A percentile compares a stretch with the other conserved stretches of the same genome.
Evolutionary conservation across 2,329 filamentous ascomycete species (phyloP).

Genomic region (Didymellaceae sp.): DNA sequence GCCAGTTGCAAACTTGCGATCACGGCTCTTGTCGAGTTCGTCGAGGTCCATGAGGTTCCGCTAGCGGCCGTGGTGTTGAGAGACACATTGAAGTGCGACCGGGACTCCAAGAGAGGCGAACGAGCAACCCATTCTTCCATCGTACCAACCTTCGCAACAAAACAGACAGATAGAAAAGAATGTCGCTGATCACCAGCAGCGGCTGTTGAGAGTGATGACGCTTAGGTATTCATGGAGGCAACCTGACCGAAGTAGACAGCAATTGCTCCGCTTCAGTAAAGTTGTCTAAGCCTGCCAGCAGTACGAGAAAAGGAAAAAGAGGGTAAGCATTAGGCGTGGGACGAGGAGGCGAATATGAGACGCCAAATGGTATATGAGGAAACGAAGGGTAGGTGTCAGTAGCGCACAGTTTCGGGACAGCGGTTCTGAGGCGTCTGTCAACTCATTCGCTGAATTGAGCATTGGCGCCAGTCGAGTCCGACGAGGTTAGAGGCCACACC

Average conservation of each 20-base stretch:
- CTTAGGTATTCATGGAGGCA: slow-evolving; percentile 49
- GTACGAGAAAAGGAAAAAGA: slow-evolving; percentile 47
- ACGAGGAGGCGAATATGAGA: slow-evolving; percentile 48
- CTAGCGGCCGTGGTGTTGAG: slow-evolving; percentile 41
- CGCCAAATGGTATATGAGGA: slow-evolving; percentile 50
- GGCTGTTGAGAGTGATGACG: slow-evolving; percentile 41
- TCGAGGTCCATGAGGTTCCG: slow-evolving; percentile 39
- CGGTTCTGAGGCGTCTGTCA: slow-evolving; percentile 48
- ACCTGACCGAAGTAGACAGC: slow-evolving; percentile 43
- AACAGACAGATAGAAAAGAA: slow-evolving; percentile 39
- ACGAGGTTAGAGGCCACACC: slow-evolving; percentile 36
- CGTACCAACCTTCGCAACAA: slow-evolving; percentile 38
- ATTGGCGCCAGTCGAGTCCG: slow-evolving; percentile 36
- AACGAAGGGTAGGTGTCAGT: slow-evolving; percentile 39
- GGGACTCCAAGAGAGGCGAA: slow-evolving; percentile 41
- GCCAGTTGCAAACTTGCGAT: slow-evolving; percentile 46
- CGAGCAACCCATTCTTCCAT: slow-evolving; percentile 48
- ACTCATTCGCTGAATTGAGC: slow-evolving; percentile 37
- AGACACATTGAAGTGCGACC: slow-evolving; percentile 49
- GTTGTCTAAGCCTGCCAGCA: slow-evolving; percentile 50
- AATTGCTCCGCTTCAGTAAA: slow-evolving; percentile 46
- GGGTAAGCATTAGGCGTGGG: slow-evolving; percentile 46
- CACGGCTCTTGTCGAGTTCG: slow-evolving; percentile 39
- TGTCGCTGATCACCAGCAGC: slow-evolving; percentile 51
- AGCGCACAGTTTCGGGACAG: slow-evolving; percentile 48